Evolutionary conservation across 192 early-diverging fungal species (phyloP), one percentile per base, ranked within the genome.

Genomic region (Coemansia sp.): DNA sequence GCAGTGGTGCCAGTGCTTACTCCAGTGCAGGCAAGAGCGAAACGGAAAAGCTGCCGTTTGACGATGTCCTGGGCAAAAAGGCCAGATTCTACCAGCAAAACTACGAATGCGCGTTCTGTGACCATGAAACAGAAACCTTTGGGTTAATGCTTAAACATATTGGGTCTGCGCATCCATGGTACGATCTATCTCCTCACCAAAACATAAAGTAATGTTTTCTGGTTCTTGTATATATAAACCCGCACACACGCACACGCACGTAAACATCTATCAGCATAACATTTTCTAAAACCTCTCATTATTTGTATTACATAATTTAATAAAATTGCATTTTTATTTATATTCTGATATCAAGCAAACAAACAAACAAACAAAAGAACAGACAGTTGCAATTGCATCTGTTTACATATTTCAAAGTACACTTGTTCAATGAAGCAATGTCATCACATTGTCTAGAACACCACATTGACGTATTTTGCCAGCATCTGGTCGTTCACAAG

Each of bases 81-180:
- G 17, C 12, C 2, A 8, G 78, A 37, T 80, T 80, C 52, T 15
- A 61, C 28, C 78, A 80, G 70, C 69, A 71, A 65, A 80, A 80
- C 70, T 80, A 80, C 35, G 69, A 66, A 22, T 80, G 78, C 38
- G 67, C 78, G 52, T 80, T 80, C 39, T 80, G 78, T 34, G 37
- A 54, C n/a, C 32, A 8, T 5, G 72, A 74, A 15, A 43, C 70
- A 54, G 56, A 68, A 0, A 75, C 78, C 45, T 80, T 80, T 65
- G n/a, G 64, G 35, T 20, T 39, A 7, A 61, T 80, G 36, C 35
- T 75, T 11, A 17, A 62, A 2, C 78, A 80, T 28, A 80, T 80
- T 22, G 56, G 65, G 12, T 34, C 48, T 14, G 60, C 37, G 0
- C 78, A 80, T 51, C 78, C 78, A 8, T 80, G 78, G 78, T 80